Base-by-base conservation (phyloP, 139 green algal species). In the Closterium sp. region DNA sequence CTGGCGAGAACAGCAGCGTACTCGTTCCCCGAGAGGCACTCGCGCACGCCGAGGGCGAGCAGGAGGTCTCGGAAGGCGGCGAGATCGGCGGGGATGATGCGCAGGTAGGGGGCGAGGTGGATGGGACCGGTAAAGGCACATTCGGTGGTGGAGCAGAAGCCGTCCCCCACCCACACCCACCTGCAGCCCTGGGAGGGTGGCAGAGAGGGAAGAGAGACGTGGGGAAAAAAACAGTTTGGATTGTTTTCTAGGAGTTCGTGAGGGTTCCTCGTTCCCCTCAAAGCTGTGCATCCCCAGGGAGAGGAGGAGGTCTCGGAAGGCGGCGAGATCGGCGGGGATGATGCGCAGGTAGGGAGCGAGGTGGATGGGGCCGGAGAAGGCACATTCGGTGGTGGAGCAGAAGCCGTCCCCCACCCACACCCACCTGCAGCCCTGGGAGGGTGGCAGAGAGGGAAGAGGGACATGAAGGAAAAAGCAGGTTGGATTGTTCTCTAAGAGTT, bases 331-430 rank as follows among this genome's bases (percentile, higher is more conserved):
- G 9, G 95, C 70, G 0, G 97, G n/a, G 27, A 97, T 91, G 27
- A 62, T 70, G 91, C 92, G 92, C 9, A 97, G 92, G 87, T 93
- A 96, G 1, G 96, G 96, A 10, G 29, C n/a, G 86, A 96, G 93
- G 89, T 96, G 90, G 1, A 98, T 89, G 2, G 96, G 95, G 29
- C 96, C 96, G 91, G 88, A 95, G 91, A 98, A 97, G 0, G 96
- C 96, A 6, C 97, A 96, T 1, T 91, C 38, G 27, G 89, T 89
- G 1, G 95, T 91, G 2, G 94, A 32, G 4, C 95, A 96, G 90
- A 98, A 98, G 21, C 96, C 95, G 85, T 96, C 94, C 73, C 97
- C 97, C 38, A 97, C 95, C 96, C 96, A 98, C 86, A 98, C 95
- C 88, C 94, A 97, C 84, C 34, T 21, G n/a, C 70, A 29, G 34